A percentile compares a stretch with the other conserved stretches of the same genome.
These are phyloP conservation scores for Phytophthora sansomeana DNA, from an alignment of 352 stramenopile genomes.

Conservation along the genomic window DNA sequence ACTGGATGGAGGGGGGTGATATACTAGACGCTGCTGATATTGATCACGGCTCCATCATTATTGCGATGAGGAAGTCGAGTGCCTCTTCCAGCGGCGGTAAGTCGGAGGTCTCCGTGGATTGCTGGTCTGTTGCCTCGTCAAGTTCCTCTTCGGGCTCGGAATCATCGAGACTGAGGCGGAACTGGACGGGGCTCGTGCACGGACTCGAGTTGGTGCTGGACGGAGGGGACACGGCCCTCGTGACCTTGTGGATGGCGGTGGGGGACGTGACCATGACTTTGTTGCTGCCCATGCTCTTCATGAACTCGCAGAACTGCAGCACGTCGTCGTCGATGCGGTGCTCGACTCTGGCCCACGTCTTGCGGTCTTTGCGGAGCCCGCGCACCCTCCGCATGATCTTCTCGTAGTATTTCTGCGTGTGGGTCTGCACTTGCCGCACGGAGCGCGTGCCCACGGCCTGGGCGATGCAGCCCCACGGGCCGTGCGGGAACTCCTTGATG, in stretches of 20 bases:
- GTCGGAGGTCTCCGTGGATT: constrained; percentile 20
- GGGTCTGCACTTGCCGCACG: too few species aligned
- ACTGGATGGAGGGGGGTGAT: neutral
- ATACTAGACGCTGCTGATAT: neutral
- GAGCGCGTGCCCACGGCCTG: constrained; percentile 31
- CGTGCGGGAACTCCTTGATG: constrained; percentile 54
- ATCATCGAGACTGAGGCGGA: constrained; percentile 21
- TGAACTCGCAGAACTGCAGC: constrained; percentile 57
- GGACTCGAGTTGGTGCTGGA: constrained; percentile 36
- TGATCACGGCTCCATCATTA: constrained; percentile 41
- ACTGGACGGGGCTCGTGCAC: constrained; percentile 34
- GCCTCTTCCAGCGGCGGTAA: constrained; percentile 57
- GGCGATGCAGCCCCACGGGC: constrained; percentile 55
- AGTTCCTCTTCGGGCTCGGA: constrained; percentile 24
- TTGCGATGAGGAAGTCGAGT: constrained; percentile 61
- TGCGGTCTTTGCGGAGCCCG: constrained; percentile 67
- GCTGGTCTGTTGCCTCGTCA: constrained; percentile 5
- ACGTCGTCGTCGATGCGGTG: constrained; percentile 69
- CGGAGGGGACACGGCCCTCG: constrained; percentile 19
- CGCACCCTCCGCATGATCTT: constrained; percentile 60
- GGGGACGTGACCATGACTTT: constrained; percentile 34
- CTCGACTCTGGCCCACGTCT: constrained; percentile 54
- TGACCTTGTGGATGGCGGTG: constrained; percentile 17
- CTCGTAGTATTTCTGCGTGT: too few species aligned
- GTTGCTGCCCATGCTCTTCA: constrained; percentile 45